Evolutionary conservation across 345 rosid genomes (phyloP), one percentile per base, ranked within the genome.

Genomic region (Citrus inodora): DNA sequence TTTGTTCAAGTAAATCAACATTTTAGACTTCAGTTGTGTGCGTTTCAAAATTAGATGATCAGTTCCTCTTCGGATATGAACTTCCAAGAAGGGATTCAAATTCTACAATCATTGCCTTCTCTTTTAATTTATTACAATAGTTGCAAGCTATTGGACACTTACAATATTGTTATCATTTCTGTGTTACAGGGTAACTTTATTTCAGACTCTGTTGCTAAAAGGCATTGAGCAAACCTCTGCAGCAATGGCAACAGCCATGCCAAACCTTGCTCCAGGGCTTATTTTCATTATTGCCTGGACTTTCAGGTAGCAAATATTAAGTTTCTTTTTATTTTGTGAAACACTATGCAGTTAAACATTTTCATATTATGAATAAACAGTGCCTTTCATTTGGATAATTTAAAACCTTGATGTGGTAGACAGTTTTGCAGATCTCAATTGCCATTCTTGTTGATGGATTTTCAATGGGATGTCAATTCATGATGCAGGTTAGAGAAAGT

Each of bases 181-280:
- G 37, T 76, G 37, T 56, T 79, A 62, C 91, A 96, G 99, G 84
- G 92, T 92, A 67, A 84, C 97, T 48, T 66, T 94, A 80, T 97
- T 93, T 81, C 98, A 97, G 75, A 78, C 88, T 59, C 77, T 94
- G 40, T 92, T 86, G 81, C 86, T 97, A 28, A 79, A 93, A 81
- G 98, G 98, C 67, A 90, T 97, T 73, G 80, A 90, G 78, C 85
- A 89, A 42, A 94, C 99, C 4, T 94, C 98, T 60, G 94, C 99
- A 30, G 90, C 98, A 76, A 74, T 94, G 84, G 99, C 98, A 14
- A 94, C 98, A 56, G 97, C 99, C 65, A 97, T 97, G 99, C 97
- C 96, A 46, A 97, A 97, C 83, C 93, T 97, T 30, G 91, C 93
- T 80, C 99, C 98, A 0, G 98, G 92, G 51, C 81, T 97, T 40